Evolutionary conservation across 1,284 basidiomycete species (phyloP).

Genomic region (Mycosarcoma mackinlayi): DNA sequence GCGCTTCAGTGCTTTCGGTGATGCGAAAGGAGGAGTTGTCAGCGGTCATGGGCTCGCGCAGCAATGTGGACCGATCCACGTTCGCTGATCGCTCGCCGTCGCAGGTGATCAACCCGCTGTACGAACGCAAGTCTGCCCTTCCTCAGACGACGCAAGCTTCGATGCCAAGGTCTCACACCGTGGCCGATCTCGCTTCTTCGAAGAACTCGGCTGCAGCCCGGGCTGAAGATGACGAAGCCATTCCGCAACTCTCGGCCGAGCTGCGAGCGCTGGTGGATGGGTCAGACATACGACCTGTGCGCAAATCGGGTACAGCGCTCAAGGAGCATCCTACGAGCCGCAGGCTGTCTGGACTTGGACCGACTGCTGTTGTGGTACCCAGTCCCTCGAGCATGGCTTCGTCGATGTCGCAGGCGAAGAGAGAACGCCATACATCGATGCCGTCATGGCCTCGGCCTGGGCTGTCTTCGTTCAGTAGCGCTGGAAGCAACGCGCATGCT

Average conservation of each 20-base stretch:
- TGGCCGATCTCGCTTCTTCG: conserved; percentile 31
- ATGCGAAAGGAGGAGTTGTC: conserved; percentile 23
- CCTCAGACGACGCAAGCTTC: conserved; percentile 1
- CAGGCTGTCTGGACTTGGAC: conserved; percentile 27
- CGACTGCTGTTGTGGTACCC: conserved; percentile 11
- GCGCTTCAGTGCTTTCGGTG: conserved; percentile 48
- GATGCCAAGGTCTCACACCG: conserved; percentile 35
- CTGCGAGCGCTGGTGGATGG: conserved; percentile 52
- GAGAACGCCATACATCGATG: conserved; percentile 38
- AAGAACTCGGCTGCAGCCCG: conserved; percentile 13
- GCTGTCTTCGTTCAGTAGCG: conserved; percentile 7
- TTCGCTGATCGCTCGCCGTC: conserved; percentile 38
- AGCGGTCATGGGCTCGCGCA: background rate
- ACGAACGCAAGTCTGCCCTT: conserved; percentile 19
- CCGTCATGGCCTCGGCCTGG: conserved; percentile 48
- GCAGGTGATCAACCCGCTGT: conserved; percentile 40
- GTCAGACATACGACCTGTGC: conserved; percentile 37
- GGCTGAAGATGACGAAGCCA: conserved; percentile 20
- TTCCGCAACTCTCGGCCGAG: conserved; percentile 53
- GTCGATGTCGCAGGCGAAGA: conserved; percentile 8
- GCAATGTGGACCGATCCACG: conserved; percentile 13
- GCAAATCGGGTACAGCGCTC: conserved; percentile 50
- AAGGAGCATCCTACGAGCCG: conserved; percentile 50
- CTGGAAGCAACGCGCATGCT: background rate
- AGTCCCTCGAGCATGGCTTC: conserved; percentile 2